Conservation (phyloP, 2,329 filamentous ascomycete genomes). For the Dothideomycetes sp. region DNA sequence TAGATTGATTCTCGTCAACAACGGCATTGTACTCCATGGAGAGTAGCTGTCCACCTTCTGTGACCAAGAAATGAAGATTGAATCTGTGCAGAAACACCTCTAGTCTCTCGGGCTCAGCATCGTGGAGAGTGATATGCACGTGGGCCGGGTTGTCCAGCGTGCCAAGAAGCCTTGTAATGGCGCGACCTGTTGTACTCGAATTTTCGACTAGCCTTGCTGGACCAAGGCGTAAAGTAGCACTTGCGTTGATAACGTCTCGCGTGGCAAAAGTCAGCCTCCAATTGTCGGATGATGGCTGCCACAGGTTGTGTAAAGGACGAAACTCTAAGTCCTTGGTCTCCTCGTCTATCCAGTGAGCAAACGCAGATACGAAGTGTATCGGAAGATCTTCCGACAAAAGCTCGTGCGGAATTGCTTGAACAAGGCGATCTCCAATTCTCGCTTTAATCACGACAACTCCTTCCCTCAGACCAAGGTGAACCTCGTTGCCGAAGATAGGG, state of each 20-base stretch:
- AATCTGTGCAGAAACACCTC: slow-evolving; percentile 14
- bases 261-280: slow-evolving; percentile 18
- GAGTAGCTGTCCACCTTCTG: slow-evolving; percentile 5
- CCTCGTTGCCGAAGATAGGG: slow-evolving; percentile 26
- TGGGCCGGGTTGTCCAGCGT: slow-evolving; percentile 9
- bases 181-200: slow-evolving; percentile 26
- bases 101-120: not conserved
- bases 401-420: slow-evolving; percentile 25
- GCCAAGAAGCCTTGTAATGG: slow-evolving; percentile 37
- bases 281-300: slow-evolving; percentile 9
- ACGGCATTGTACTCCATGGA: slow-evolving; percentile 14
- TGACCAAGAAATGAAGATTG: slow-evolving; percentile 14
- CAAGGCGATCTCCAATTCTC: slow-evolving; percentile 11
- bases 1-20: slow-evolving; percentile 43
- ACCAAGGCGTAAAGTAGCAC: slow-evolving; percentile 44
- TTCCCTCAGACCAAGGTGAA: slow-evolving; percentile 45
- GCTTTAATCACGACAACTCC: slow-evolving; percentile 34
- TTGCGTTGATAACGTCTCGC: slow-evolving; percentile 35
- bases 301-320: slow-evolving; percentile 20
- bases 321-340: slow-evolving; percentile 38
- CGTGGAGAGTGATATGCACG: slow-evolving; percentile 12
- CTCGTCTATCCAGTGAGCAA: slow-evolving; percentile 51
- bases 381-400: slow-evolving; percentile 39
- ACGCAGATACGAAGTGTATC: slow-evolving; percentile 35
- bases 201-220: slow-evolving; percentile 31